Evolutionary conservation across 495 filamentous ascomycete genomes (phyloP).

Genomic region (Neurospora sp.): DNA sequence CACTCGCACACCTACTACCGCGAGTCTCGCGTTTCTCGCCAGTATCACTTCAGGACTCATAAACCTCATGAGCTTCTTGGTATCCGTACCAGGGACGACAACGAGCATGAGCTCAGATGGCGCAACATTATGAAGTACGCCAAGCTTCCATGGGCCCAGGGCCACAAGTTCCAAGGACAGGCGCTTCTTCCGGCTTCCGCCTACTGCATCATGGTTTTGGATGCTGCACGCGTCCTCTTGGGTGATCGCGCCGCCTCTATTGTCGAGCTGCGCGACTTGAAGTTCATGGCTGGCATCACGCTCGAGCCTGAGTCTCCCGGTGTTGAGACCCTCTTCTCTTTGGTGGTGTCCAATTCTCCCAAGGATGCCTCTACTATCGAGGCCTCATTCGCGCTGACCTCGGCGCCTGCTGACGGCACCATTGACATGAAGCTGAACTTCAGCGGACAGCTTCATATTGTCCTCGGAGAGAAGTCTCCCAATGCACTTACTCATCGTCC

Average conservation of each 20-base stretch:
- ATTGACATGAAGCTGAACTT: conserved; percentile 31
- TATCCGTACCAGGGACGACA: conserved; percentile 32
- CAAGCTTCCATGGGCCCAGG: conserved; percentile 29
- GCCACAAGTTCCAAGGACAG: conserved; percentile 35
- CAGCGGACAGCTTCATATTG: conserved; percentile 18
- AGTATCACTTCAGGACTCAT: conserved; percentile 30
- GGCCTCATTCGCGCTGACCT: conserved; percentile 29
- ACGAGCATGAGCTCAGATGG: conserved; percentile 29
- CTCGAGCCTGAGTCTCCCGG: conserved; percentile 37
- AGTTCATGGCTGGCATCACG: conserved; percentile 38
- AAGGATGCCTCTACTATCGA: conserved; percentile 15
- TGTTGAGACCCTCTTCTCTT: conserved; percentile 36
- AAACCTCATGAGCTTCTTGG: conserved; percentile 40
- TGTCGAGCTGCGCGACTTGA: conserved; percentile 29
- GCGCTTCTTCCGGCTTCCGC: conserved; percentile 35
- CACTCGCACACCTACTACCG: conserved; percentile 35
- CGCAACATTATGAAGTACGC: conserved; percentile 39
- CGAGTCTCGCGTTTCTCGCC: conserved; percentile 38
- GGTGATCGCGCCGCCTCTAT: conserved; percentile 21
- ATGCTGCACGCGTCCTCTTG: conserved; percentile 25
- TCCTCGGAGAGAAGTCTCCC: conserved; percentile 18
- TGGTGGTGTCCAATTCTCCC: conserved; percentile 11
- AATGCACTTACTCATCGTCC: conserved; percentile 17
- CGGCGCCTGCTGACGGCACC: conserved; percentile 22
- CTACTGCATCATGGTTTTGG: conserved; percentile 35